A percentile compares a stretch with the other conserved stretches of the same genome.
These are phyloP conservation scores for Leccinum truebloodii DNA, from an alignment of 768 basidiomycete species.

Conservation along the genomic window DNA sequence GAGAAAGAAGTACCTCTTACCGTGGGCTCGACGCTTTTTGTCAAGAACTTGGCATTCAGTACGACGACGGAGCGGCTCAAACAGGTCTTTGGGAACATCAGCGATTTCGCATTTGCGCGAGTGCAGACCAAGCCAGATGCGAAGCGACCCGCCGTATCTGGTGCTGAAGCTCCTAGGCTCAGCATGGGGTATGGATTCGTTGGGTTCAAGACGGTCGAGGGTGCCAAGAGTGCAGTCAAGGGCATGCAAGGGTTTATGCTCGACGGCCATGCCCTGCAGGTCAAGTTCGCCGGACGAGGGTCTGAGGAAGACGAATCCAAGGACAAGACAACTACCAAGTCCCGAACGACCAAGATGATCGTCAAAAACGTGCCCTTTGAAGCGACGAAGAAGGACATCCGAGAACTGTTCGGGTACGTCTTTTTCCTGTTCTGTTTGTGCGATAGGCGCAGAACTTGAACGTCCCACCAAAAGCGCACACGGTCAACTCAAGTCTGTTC, in stretches of 20 bases:
- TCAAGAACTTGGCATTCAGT: slow-evolving; percentile 95
- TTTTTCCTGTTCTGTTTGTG: neutral
- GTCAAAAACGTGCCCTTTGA: slow-evolving; percentile 99
- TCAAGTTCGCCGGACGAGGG: slow-evolving; percentile 87
- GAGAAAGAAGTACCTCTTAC: slow-evolving; percentile 46
- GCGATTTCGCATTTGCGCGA: slow-evolving; percentile 82
- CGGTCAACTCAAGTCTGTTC: slow-evolving; percentile 91
- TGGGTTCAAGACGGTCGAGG: slow-evolving; percentile 63
- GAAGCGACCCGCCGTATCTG: slow-evolving; percentile 48
- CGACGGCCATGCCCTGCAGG: slow-evolving; percentile 82
- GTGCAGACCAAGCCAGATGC: slow-evolving; percentile 90
- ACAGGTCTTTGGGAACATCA: slow-evolving; percentile 70
- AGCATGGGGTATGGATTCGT: slow-evolving; percentile 98
- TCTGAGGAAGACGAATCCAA: slow-evolving; percentile 54
- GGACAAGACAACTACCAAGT: slow-evolving; percentile 45
- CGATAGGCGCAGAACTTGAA: neutral
- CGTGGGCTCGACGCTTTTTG: slow-evolving; percentile 81
- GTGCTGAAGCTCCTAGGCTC: slow-evolving; percentile 49
- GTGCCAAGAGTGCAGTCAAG: slow-evolving; percentile 58
- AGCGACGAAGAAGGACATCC: slow-evolving; percentile 88
- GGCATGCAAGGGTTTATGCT: slow-evolving; percentile 80
- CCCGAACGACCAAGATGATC: slow-evolving; percentile 87
- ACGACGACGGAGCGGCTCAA: slow-evolving; percentile 64
- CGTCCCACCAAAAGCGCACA: slow-evolving; percentile 57
- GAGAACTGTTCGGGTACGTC: slow-evolving; percentile 83